phyloP scores from a whole-genome alignment of 1,139 yeast species.

The Magnusiomyces ingens region DNA sequence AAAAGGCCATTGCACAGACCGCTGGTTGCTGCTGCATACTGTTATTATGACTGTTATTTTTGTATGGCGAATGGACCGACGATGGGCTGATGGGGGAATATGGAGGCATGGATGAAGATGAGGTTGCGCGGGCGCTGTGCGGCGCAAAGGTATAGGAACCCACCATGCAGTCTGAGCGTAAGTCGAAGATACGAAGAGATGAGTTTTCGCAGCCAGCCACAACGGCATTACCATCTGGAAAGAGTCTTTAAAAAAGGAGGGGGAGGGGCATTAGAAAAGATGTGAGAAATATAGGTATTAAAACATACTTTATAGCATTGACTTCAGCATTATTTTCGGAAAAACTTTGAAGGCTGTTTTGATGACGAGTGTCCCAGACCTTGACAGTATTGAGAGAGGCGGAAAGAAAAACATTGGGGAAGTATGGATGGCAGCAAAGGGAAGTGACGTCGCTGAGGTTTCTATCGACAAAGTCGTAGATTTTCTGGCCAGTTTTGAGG shows the following conservation, averaged over 20 bases:
- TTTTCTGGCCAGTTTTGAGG: conserved; percentile 48
- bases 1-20: conserved; percentile 64
- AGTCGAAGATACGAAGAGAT: conserved; percentile 60
- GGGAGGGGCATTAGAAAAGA: neutral
- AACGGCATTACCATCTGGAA: conserved; percentile 57
- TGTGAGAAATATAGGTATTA: neutral
- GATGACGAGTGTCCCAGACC: conserved; percentile 62
- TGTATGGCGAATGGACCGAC: too few relatives aligned
- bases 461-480: conserved; percentile 51
- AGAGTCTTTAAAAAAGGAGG: conserved; percentile 28
- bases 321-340: conserved; percentile 58
- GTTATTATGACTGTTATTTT: neutral
- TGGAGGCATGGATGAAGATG: too few relatives aligned
- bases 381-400: conserved; percentile 73
- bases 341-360: conserved; percentile 52
- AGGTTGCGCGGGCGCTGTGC: too few relatives aligned
- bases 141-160: conserved; percentile 36
- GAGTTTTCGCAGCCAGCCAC: conserved; percentile 80
- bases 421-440: conserved; percentile 35
- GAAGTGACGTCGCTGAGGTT: conserved; percentile 78
- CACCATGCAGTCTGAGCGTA: conserved; percentile 70
- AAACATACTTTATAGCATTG: conserved; percentile 44
- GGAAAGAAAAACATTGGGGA: conserved; percentile 45
- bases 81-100: too few relatives aligned
- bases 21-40: conserved; percentile 11